A percentile compares a stretch with the other conserved stretches of the same genome.
phyloP scores from a whole-genome alignment of 345 rosid species.

The Boechera stricta region DNA sequence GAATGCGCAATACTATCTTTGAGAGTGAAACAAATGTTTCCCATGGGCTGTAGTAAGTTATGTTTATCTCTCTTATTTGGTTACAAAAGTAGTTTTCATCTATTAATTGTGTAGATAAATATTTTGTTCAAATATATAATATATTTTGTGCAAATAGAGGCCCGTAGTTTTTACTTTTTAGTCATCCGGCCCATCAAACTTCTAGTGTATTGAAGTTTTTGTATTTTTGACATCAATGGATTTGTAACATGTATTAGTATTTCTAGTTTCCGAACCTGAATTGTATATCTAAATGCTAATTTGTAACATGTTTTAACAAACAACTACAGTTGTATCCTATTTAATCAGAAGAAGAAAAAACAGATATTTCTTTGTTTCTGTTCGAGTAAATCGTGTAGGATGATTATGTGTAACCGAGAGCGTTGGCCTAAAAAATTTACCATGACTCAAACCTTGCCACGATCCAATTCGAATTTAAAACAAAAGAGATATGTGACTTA shows the following conservation, averaged over 20 bases:
- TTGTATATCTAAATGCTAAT: background rate
- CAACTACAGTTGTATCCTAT: background rate
- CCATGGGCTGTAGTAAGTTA: background rate
- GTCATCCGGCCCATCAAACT: slow-evolving; percentile 9
- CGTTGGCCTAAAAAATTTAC: background rate
- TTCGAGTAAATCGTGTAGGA: slow-evolving; percentile 1
- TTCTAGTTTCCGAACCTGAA: background rate
- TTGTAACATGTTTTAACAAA: background rate
- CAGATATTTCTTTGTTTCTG: background rate
- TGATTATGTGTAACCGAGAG: slow-evolving; percentile 14
- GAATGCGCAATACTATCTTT: background rate
- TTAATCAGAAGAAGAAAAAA: background rate
- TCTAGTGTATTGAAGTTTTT: background rate
- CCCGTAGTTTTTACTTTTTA: background rate
- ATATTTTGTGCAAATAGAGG: background rate
- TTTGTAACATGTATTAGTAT: too few relatives aligned
- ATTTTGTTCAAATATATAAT: background rate
- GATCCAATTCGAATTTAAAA: background rate
- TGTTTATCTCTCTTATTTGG: background rate
- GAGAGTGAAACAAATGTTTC: background rate
- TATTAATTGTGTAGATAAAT: background rate
- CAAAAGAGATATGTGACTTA: background rate
- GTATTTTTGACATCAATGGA: background rate
- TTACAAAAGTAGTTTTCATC: background rate
- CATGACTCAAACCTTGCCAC: background rate